Base-by-base conservation (phyloP, 768 basidiomycete genomes). In the Filobasidium floriforme region DNA sequence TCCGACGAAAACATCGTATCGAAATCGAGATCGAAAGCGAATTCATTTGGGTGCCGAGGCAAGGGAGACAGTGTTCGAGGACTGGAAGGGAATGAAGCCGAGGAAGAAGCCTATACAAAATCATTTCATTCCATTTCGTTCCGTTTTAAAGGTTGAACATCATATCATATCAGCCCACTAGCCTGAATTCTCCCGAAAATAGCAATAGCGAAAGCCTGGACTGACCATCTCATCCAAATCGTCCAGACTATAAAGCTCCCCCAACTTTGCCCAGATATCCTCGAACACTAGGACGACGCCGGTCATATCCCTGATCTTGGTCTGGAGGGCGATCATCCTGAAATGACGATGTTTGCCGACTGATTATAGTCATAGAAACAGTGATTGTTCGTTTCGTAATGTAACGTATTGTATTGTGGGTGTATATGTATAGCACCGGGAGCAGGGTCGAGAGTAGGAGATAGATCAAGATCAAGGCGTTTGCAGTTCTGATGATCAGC, bases 331-430 rank as follows among this genome's bases (percentile, higher is more conserved):
- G 15, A 77, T 69, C 28, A 77, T 73, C 22, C 68, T 26, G 44
- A 74, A 61, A 59, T 77, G 71, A 52, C 71, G 74, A 60, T 73
- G 63, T 44, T 65, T 26, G 3, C 76, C 76, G 49, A 76, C 76
- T 77, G 60, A 11, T n/a, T n/a, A n/a, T n/a, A n/a, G n/a, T n/a
- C n/a, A n/a, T n/a, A n/a, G n/a, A n/a, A n/a, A n/a, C n/a, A n/a
- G n/a, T n/a, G n/a, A n/a, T n/a, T n/a, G n/a, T n/a, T n/a, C n/a
- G n/a, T n/a, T n/a, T n/a, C n/a, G n/a, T n/a, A n/a, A n/a, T n/a
- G n/a, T n/a, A n/a, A n/a, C n/a, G n/a, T n/a, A n/a, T n/a, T n/a
- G n/a, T n/a, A n/a, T n/a, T n/a, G n/a, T n/a, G n/a, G n/a, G n/a
- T n/a, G n/a, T n/a, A n/a, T n/a, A n/a, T n/a, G n/a, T n/a, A n/a